Evolutionary conservation across 805 yeast genomes (phyloP).

Genomic region (Lipomyces sp.): DNA sequence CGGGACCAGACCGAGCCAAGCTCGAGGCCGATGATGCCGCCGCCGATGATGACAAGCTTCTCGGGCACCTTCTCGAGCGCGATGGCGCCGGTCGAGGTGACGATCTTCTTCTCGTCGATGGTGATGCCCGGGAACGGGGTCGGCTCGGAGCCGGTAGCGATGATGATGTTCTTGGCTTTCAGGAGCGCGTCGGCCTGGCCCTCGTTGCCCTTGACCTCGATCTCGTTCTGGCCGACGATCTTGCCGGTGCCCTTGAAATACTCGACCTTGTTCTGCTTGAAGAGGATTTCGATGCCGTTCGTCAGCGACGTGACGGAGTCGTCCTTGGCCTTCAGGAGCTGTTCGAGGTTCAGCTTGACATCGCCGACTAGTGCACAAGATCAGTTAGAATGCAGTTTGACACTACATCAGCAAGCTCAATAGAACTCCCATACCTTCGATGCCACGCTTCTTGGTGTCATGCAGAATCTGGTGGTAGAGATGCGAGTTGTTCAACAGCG

Average conservation of each 20-base stretch:
- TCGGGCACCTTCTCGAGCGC: constrained; percentile 87
- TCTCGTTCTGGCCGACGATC: constrained; percentile 72
- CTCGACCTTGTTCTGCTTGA: constrained; percentile 92
- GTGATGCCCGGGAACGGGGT: constrained; percentile 98
- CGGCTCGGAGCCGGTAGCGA: constrained; percentile 98
- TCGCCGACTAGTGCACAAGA: constrained; percentile 48
- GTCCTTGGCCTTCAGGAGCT: constrained; percentile 89
- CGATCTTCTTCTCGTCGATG: constrained; percentile 95
- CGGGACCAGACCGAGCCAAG: constrained; percentile 98
- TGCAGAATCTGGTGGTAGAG: constrained; percentile 82
- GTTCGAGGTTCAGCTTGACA: constrained; percentile 68
- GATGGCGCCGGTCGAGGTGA: constrained; percentile 90
- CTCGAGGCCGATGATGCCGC: constrained; percentile 98
- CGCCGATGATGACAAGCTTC: constrained; percentile 90
- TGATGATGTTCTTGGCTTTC: constrained; percentile 80
- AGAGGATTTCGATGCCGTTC: constrained; percentile 88
- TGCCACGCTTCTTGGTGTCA: constrained; percentile 86
- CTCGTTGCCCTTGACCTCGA: constrained; percentile 81
- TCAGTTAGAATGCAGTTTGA: not conserved
- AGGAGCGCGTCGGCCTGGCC: constrained; percentile 71
- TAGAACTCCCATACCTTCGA: constrained; percentile 51
- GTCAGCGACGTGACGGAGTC: constrained; percentile 85
- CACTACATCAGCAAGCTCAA: not conserved
- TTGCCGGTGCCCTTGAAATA: constrained; percentile 93
- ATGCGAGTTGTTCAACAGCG: constrained; percentile 90